Conservation (phyloP, 208 protist species). For the Borovskyia barvae region DNA sequence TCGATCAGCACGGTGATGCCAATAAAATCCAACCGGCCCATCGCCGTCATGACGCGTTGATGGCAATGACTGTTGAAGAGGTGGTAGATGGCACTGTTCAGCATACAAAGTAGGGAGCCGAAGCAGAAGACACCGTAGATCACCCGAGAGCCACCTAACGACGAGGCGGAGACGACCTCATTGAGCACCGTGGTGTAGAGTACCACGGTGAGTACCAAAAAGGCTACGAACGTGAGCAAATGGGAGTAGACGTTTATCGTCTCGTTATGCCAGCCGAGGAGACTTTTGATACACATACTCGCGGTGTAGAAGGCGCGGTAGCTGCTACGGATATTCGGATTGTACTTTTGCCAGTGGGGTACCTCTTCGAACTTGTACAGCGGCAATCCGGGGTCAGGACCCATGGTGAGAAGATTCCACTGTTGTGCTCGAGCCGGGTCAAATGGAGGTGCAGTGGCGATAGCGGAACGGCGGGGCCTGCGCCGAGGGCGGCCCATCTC, state of each 20-base stretch:
- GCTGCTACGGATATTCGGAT: slow-evolving; percentile 48
- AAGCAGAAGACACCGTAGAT: slow-evolving; percentile 80
- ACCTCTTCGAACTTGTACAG: slow-evolving; percentile 55
- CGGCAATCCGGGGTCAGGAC: slow-evolving; percentile 19
- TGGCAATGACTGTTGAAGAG: slow-evolving; percentile 58
- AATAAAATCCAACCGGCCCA: slow-evolving; percentile 79
- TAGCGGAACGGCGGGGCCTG: slow-evolving; percentile 6
- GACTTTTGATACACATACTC: slow-evolving; percentile 49
- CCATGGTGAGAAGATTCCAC: slow-evolving; percentile 3
- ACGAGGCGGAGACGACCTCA: slow-evolving; percentile 16
- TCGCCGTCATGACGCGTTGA: slow-evolving; percentile 44
- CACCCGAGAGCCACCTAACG: slow-evolving; percentile 18
- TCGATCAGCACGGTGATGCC: slow-evolving; percentile 83
- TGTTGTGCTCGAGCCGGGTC: slow-evolving; percentile 10
- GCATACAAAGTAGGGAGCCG: slow-evolving; percentile 67
- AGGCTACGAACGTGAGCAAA: slow-evolving; percentile 59
- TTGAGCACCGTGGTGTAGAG: slow-evolving; percentile 41
- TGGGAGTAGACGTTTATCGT: slow-evolving; percentile 88
- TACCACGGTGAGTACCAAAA: slow-evolving; percentile 50
- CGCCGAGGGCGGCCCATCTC: neutral
- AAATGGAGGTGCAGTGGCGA: slow-evolving; percentile 12
- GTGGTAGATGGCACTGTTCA: slow-evolving; percentile 76
- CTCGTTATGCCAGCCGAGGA: slow-evolving; percentile 85
- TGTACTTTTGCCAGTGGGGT: slow-evolving; percentile 46
- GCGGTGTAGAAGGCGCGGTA: slow-evolving; percentile 78